These are phyloP conservation scores for Eimeria sp. DNA, from an alignment of 169 alveolate genomes.

Conservation along the genomic window DNA sequence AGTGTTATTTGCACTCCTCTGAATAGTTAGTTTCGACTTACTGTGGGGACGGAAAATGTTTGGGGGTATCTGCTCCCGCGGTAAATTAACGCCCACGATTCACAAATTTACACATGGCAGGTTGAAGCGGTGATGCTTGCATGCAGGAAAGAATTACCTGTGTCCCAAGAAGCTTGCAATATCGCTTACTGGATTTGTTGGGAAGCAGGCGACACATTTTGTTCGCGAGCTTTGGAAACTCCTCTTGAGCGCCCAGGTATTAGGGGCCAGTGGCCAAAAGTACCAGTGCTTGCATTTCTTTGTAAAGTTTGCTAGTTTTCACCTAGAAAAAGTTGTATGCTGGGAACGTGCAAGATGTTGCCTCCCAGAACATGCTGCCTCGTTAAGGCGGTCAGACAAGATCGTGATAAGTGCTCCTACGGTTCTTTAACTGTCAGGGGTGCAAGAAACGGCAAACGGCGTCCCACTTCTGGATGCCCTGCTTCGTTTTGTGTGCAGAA, in stretches of 20 bases:
- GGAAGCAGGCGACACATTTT: conserved; percentile 79
- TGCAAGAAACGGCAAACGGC: neutral
- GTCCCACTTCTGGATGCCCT: neutral
- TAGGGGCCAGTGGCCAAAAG: neutral
- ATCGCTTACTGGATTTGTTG: conserved; percentile 85
- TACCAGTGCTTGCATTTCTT: neutral
- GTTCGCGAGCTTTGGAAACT: conserved; percentile 86
- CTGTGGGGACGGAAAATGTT: neutral
- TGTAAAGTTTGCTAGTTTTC: neutral
- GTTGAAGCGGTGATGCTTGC: neutral
- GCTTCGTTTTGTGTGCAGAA: conserved; percentile 76
- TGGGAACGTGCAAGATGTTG: neutral
- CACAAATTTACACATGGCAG: neutral
- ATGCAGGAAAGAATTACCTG: conserved; percentile 71
- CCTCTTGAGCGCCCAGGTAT: conserved; percentile 84
- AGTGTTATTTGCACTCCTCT: neutral
- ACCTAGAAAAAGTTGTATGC: neutral
- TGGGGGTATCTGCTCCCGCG: neutral
- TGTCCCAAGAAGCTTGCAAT: conserved; percentile 84
- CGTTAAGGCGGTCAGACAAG: neutral
- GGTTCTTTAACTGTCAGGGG: neutral
- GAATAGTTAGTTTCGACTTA: neutral
- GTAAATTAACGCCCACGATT: neutral
- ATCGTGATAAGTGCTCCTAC: neutral
- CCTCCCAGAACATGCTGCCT: neutral